These are phyloP conservation scores for Chlorella sorokiniana DNA, from an alignment of 139 green algal genomes.

Conservation along the genomic window DNA sequence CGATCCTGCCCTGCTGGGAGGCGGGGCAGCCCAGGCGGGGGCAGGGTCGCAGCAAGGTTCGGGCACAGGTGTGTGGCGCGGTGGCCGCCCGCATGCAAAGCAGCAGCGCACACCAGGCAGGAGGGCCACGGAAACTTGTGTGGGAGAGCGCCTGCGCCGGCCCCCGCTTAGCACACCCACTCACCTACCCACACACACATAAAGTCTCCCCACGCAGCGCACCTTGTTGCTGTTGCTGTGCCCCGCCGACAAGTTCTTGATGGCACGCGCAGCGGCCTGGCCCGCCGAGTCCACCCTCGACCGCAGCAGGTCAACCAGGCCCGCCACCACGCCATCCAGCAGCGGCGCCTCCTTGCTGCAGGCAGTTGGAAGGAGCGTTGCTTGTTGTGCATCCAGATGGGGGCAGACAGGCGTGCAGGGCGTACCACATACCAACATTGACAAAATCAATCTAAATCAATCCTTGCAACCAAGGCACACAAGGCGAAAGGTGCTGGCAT, in stretches of 20 bases:
- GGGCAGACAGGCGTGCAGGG: not conserved
- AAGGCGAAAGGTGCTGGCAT: too few species aligned
- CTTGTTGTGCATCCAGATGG: too few species aligned
- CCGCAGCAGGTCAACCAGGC: slow-evolving; percentile 15
- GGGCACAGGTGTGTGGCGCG: too few species aligned
- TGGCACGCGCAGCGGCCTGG: slow-evolving; percentile 19
- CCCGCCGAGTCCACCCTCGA: not conserved
- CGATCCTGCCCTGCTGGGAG: slow-evolving; percentile 12
- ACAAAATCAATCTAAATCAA: too few species aligned
- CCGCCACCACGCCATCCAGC: not conserved
- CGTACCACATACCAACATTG: too few species aligned
- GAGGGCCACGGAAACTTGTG: too few species aligned
- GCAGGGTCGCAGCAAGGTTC: not conserved
- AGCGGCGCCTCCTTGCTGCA: not conserved
- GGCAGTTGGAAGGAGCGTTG: not conserved
- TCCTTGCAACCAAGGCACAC: too few species aligned
- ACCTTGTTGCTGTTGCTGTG: slow-evolving; percentile 33
- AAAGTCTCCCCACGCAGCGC: not conserved
- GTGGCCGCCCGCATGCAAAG: too few species aligned
- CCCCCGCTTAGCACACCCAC: not conserved
- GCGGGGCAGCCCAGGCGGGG: not conserved
- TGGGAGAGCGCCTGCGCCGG: too few species aligned
- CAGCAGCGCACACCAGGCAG: too few species aligned
- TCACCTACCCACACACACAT: not conserved
- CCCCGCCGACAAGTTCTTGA: slow-evolving; percentile 29